A percentile compares a stretch with the other conserved stretches of the same genome.
phyloP scores from a whole-genome alignment of 495 filamentous ascomycete genomes.

The Saxispiralis lemnorum region DNA sequence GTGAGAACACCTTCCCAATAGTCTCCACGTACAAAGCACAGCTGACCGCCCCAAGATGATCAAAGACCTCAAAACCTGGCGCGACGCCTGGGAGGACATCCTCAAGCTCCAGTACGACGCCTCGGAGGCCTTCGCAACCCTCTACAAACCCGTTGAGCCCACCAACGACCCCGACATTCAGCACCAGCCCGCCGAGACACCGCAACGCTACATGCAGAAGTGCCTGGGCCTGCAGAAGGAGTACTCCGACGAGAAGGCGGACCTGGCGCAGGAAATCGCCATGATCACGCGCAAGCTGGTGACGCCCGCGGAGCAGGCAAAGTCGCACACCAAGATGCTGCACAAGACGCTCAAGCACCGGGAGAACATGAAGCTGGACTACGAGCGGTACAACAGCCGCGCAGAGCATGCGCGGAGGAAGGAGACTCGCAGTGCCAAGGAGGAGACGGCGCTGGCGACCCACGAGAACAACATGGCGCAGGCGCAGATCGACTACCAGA shows the following conservation, averaged over 20 bases:
- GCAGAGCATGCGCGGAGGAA: constrained; percentile 58
- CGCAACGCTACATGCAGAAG: constrained; percentile 43
- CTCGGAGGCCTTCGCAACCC: constrained; percentile 50
- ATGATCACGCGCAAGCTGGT: constrained; percentile 58
- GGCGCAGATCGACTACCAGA: constrained; percentile 48
- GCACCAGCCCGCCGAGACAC: constrained; percentile 36
- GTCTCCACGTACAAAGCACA: background rate
- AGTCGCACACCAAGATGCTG: constrained; percentile 52
- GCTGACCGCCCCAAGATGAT: constrained; percentile 44
- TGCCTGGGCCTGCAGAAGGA: constrained; percentile 48
- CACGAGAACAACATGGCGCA: constrained; percentile 53
- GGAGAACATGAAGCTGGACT: constrained; percentile 79
- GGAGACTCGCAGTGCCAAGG: constrained; percentile 50
- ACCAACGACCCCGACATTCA: constrained; percentile 2
- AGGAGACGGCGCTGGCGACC: constrained; percentile 58
- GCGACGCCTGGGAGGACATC: constrained; percentile 67
- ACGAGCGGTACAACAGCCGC: constrained; percentile 60
- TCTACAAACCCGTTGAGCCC: constrained; percentile 60
- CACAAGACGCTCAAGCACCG: constrained; percentile 86
- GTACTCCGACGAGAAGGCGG: constrained; percentile 57
- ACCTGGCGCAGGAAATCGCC: constrained; percentile 55
- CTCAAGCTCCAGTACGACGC: constrained; percentile 53
- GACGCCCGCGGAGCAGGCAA: constrained; percentile 52
- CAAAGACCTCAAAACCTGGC: constrained; percentile 64
- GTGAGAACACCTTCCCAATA: constrained; percentile 36